Conservation (phyloP, 768 basidiomycete species). For the Leccinum rimulosum region DNA sequence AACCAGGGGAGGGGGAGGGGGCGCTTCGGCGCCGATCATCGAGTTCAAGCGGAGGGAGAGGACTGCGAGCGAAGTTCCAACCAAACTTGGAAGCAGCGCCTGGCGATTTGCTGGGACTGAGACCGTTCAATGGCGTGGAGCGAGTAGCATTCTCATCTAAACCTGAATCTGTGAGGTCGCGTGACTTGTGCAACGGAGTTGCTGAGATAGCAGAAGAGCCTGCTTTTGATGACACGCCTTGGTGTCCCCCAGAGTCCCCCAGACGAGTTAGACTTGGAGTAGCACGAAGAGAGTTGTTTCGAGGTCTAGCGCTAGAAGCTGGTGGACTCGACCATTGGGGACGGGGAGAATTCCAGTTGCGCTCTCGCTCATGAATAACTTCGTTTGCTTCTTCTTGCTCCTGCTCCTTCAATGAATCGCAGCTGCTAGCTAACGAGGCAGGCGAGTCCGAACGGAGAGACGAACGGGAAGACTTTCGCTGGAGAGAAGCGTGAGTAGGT, state of each 20-base stretch:
- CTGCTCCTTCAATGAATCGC: conserved; percentile 33
- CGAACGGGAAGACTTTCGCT: conserved; percentile 34
- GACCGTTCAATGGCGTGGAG: not conserved
- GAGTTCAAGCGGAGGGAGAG: conserved; percentile 41
- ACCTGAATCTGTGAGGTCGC: conserved; percentile 1
- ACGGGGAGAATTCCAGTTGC: conserved; percentile 70
- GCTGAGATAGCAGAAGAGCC: conserved; percentile 1
- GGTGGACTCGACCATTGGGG: conserved; percentile 47
- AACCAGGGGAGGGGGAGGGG: conserved; percentile 26
- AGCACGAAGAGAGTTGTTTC: conserved; percentile 16
- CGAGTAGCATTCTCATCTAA: conserved; percentile 1
- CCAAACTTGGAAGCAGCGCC: conserved; percentile 33
- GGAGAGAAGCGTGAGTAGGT: conserved; percentile 30
- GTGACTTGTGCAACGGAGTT: not conserved
- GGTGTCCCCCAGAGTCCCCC: conserved; percentile 10
- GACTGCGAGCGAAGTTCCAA: conserved; percentile 40
- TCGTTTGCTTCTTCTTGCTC: conserved; percentile 33
- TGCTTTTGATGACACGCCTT: conserved; percentile 1
- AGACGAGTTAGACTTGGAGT: conserved; percentile 19
- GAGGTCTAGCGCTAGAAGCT: conserved; percentile 3
- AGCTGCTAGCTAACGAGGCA: conserved; percentile 35
- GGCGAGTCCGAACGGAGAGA: conserved; percentile 44
- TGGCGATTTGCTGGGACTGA: conserved; percentile 17
- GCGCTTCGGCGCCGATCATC: conserved; percentile 24
- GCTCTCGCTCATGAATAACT: conserved; percentile 51